Percentiles rank a stretch among this genome's conserved stretches.
Conservation (phyloP, 257 asterid genomes). For the Ehretia macrophylla region DNA sequence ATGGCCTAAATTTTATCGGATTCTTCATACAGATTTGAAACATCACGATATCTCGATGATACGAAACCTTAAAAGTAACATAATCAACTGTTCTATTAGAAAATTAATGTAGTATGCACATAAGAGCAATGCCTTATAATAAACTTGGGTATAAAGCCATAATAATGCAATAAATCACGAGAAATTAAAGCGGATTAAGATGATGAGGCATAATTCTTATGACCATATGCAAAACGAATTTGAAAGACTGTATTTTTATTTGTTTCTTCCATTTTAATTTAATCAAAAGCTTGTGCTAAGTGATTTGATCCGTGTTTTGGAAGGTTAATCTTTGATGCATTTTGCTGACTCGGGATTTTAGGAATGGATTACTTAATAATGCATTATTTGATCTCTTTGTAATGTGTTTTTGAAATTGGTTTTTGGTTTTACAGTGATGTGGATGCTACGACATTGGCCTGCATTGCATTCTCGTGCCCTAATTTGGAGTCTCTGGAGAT, state of each 20-base stretch:
- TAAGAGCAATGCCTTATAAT: background rate
- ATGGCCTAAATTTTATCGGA: background rate
- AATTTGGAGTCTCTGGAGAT: conserved; percentile 81
- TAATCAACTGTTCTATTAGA: background rate
- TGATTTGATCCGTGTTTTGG: background rate
- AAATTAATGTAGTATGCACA: background rate
- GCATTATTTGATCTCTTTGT: background rate
- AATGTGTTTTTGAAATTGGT: conserved; percentile 15
- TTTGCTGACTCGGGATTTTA: background rate
- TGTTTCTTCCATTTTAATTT: too few species aligned
- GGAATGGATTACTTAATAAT: background rate
- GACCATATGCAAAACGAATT: too few species aligned
- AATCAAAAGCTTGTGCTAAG: too few species aligned
- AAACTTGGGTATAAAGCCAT: too few species aligned
- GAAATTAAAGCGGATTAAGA: too few species aligned
- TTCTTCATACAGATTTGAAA: background rate
- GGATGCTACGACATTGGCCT: conserved; percentile 85
- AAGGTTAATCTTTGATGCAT: background rate
- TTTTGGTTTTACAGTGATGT: conserved; percentile 65
- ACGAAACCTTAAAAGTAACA: background rate
- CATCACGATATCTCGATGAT: too few species aligned
- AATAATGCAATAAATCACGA: too few species aligned
- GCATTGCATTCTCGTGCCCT: conserved; percentile 93
- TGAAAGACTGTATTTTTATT: too few species aligned
- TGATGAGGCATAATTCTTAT: too few species aligned